Percentiles rank a stretch among this genome's conserved stretches.
phyloP scores from a whole-genome alignment of 768 basidiomycete genomes.

The Crassisporium funariophilum region DNA sequence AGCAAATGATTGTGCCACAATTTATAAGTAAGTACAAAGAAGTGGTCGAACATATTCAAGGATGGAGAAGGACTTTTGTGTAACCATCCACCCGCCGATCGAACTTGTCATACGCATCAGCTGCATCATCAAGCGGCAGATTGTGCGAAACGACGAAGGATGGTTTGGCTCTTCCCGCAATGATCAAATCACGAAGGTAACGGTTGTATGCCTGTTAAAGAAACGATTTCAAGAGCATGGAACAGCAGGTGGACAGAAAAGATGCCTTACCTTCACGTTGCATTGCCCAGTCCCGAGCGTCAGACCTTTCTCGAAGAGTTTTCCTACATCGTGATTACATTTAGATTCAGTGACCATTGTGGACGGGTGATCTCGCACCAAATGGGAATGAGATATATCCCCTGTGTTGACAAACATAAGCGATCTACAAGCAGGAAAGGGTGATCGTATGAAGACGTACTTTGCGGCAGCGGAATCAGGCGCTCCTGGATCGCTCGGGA shows the following conservation, averaged over 20 bases:
- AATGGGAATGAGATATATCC: conserved; percentile 57
- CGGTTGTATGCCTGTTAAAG: conserved; percentile 47
- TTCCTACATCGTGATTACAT: conserved; percentile 25
- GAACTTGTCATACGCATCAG: conserved; percentile 55
- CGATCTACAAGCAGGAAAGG: not conserved
- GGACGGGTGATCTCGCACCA: conserved; percentile 25
- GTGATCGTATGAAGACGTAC: conserved; percentile 25
- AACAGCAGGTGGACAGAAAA: not conserved
- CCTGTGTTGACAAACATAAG: conserved; percentile 19
- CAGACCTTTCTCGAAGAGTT: conserved; percentile 59
- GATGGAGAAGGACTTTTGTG: conserved; percentile 53
- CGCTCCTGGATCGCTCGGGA: conserved; percentile 58
- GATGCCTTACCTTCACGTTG: conserved; percentile 48
- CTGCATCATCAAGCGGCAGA: conserved; percentile 47
- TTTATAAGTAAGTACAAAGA: too few species aligned
- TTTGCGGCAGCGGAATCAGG: conserved; percentile 52
- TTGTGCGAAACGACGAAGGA: conserved; percentile 59
- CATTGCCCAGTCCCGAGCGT: conserved; percentile 56
- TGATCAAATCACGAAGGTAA: conserved; percentile 56
- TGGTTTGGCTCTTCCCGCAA: conserved; percentile 53
- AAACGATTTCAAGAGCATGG: not conserved
- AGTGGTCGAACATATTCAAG: conserved; percentile 39
- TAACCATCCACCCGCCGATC: conserved; percentile 56
- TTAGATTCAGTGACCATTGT: not conserved
- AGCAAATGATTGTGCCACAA: too few species aligned